Percentiles rank a stretch among this genome's conserved stretches.
These are phyloP conservation scores for Arthrobotrys megalospora DNA, from an alignment of 2,329 filamentous ascomycete species.

Conservation along the genomic window DNA sequence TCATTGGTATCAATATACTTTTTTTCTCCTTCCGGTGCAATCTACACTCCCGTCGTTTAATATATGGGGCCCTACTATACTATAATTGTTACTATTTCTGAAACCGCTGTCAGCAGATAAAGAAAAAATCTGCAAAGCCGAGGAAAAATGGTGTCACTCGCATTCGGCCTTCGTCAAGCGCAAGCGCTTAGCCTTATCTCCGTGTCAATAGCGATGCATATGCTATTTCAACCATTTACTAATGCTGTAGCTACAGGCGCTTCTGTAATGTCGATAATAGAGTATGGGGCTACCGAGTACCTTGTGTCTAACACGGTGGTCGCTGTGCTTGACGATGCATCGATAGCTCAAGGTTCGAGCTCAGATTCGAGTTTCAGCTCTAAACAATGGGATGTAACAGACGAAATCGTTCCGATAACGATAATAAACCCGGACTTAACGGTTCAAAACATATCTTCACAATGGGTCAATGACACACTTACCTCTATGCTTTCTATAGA, in stretches of 20 bases:
- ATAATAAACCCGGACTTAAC: slow-evolving; percentile 18
- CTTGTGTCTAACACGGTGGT: slow-evolving; percentile 40
- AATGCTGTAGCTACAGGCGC: not conserved
- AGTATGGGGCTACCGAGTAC: slow-evolving; percentile 15
- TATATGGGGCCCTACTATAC: no score
- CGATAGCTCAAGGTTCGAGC: not conserved
- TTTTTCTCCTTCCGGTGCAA: not conserved
- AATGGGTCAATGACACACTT: slow-evolving; percentile 32
- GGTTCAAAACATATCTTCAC: not conserved
- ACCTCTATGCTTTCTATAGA: slow-evolving; percentile 31
- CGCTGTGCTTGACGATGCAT: slow-evolving; percentile 1
- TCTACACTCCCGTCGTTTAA: not conserved
- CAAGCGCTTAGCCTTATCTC: slow-evolving; percentile 13
- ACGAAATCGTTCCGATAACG: slow-evolving; percentile 17
- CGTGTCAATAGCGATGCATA: not conserved
- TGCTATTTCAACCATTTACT: not conserved
- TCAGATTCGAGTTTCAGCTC: not conserved
- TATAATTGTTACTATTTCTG: slow-evolving; percentile 8
- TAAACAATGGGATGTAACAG: not conserved
- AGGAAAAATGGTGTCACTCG: not conserved
- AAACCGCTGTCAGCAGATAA: slow-evolving; percentile 2
- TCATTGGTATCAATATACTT: not conserved
- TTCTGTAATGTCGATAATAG: slow-evolving; percentile 15
- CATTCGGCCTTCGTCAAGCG: slow-evolving; percentile 1
- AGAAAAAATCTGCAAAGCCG: not conserved